Evolutionary conservation across 2,329 filamentous ascomycete genomes (phyloP), one percentile per base, ranked within the genome.

Genomic region (Colletotrichum sp.): DNA sequence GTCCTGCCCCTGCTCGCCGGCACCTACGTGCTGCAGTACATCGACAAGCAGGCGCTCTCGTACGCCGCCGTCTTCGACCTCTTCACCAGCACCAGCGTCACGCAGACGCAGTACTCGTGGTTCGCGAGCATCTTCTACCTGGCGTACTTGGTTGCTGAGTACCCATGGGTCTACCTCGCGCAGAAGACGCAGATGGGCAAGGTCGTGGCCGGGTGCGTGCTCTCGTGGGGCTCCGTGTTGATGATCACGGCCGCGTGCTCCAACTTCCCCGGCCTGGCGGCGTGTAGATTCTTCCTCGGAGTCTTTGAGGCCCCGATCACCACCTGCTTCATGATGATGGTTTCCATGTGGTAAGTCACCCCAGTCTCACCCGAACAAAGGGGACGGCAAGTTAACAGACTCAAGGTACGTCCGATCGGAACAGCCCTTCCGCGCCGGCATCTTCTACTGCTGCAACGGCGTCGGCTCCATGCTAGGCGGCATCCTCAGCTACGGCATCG

Each of bases 391-490:
- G 24, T 2, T 26, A 26, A 26, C 24, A 26, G 24, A 26, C 24
- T 26, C 24, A 4, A 81, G 83, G 83, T 90, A 89, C 78, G 83
- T 82, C 1, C 83, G 86, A 1, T 81, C 85, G 9, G 85, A 89
- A 4, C 87, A 89, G 69, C 88, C 88, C 0, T 84, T 88, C 28
- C 84, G 88, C 1, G 87, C 87, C 0, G 87, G 87, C 1, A 77
- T 88, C 4, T 79, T 78, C 61, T 79, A 79, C 74, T 80, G 78
- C 67, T 79, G 77, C 48, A 92, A 92, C 77, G 91, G 91, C 4
- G 85, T 92, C 14, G 91, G 90, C 4, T 91, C 90, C 14, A 91
- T 92, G 88, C 90, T 92, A 71, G 91, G 91, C n/a, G 90, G 87
- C 1, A 81, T 92, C 1, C 86, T 92, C 12, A 89, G 89, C 2